phyloP scores from a whole-genome alignment of 2,329 filamentous ascomycete genomes.

The Aspergillus caelatus region DNA sequence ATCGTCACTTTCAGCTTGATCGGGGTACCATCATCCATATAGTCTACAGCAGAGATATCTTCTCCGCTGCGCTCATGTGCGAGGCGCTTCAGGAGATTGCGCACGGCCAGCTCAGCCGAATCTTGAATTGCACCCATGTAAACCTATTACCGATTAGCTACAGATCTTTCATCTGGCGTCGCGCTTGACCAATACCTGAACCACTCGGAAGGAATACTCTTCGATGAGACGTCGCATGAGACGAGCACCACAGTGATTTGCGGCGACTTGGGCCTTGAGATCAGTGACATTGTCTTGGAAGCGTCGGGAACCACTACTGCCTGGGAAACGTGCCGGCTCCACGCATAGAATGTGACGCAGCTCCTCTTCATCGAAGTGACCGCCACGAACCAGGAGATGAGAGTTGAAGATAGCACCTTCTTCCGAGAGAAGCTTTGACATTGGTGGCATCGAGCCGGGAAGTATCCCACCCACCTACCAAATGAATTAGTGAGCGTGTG shows the following conservation, averaged over 20 bases:
- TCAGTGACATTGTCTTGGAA: slow-evolving; percentile 80
- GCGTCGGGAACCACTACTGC: slow-evolving; percentile 74
- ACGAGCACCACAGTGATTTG: slow-evolving; percentile 79
- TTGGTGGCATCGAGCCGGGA: slow-evolving; percentile 63
- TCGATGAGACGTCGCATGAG: slow-evolving; percentile 71
- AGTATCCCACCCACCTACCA: no score
- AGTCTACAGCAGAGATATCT: slow-evolving; percentile 72
- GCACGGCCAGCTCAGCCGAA: slow-evolving; percentile 74
- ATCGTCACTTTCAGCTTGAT: slow-evolving; percentile 74
- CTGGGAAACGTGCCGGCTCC: slow-evolving; percentile 68
- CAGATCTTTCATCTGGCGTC: no score
- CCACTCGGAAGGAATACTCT: slow-evolving; percentile 72
- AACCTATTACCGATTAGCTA: no score
- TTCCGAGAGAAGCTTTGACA: slow-evolving; percentile 39
- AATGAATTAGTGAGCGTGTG: no score
- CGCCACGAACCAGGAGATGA: slow-evolving; percentile 34
- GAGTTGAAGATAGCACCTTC: slow-evolving; percentile 41
- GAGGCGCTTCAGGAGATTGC: slow-evolving; percentile 70
- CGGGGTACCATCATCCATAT: slow-evolving; percentile 82
- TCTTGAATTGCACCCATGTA: slow-evolving; percentile 80
- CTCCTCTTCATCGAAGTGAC: slow-evolving; percentile 69
- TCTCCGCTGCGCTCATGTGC: slow-evolving; percentile 52
- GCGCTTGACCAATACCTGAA: slow-evolving; percentile 55
- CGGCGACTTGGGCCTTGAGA: slow-evolving; percentile 78
- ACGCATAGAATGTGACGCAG: slow-evolving; percentile 67